These are phyloP conservation scores for Eucalyptus rudis DNA, from an alignment of 345 rosid species.

Conservation along the genomic window DNA sequence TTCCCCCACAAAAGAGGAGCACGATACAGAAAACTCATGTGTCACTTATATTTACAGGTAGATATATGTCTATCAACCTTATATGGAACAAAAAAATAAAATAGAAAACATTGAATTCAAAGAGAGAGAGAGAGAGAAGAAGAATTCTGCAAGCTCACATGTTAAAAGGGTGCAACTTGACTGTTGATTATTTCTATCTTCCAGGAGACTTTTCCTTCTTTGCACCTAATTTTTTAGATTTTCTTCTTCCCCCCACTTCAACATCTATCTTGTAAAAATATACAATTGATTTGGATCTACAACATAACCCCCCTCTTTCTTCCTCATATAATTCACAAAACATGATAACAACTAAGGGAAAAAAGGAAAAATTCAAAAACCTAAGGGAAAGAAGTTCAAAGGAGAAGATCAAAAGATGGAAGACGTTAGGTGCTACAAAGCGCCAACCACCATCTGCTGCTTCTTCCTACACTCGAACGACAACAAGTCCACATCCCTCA, in stretches of 20 bases:
- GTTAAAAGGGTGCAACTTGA: not conserved
- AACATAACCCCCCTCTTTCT: not conserved
- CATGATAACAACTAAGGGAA: not conserved
- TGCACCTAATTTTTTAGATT: not conserved
- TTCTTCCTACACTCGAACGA: slow-evolving; percentile 56
- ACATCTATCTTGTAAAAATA: not conserved
- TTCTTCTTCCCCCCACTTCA: not conserved
- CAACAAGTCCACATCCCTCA: slow-evolving; percentile 41
- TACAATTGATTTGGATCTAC: not conserved
- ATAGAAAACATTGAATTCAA: not conserved
- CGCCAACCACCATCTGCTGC: slow-evolving; percentile 56
- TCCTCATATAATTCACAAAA: not conserved
- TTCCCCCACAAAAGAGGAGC: not conserved
- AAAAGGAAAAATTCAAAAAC: not conserved
- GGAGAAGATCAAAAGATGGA: not conserved
- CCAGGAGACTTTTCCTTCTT: not conserved
- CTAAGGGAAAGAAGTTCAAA: not conserved
- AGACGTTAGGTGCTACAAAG: slow-evolving; percentile 28
- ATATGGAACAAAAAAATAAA: not conserved
- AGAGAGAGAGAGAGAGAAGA: not conserved
- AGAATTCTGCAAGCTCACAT: not conserved
- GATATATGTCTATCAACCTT: not conserved
- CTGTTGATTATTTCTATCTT: not conserved
- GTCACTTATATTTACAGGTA: not conserved
- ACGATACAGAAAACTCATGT: not conserved